Conservation (phyloP, 2,329 filamentous ascomycete genomes). For the Drechslerella coelobrocha region DNA sequence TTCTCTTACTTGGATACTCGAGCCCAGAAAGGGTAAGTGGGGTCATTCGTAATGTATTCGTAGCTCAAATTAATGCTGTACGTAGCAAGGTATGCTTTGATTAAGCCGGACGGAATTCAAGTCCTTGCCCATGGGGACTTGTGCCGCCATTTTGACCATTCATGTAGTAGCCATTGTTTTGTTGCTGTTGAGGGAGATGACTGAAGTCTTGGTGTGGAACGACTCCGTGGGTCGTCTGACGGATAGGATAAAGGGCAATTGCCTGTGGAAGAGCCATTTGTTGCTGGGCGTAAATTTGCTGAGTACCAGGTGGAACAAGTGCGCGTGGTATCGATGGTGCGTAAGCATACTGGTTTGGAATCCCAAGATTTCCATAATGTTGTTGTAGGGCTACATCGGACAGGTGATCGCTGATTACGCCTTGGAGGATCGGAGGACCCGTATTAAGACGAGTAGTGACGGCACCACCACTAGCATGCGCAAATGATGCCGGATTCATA, state of each 20-base stretch:
- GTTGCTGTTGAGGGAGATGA: slow-evolving; percentile 49
- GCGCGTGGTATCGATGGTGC: slow-evolving; percentile 45
- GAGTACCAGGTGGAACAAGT: slow-evolving; percentile 44
- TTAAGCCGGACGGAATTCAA: slow-evolving; percentile 41
- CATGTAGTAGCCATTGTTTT: slow-evolving; percentile 49
- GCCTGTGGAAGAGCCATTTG: slow-evolving; percentile 43
- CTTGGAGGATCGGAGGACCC: slow-evolving; percentile 43
- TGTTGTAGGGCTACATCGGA: slow-evolving; percentile 44
- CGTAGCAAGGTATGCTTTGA: slow-evolving; percentile 4
- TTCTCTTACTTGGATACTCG: background rate
- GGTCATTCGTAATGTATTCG: slow-evolving; percentile 28
- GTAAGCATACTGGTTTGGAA: slow-evolving; percentile 36
- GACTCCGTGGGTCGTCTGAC: slow-evolving; percentile 40
- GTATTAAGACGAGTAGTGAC: slow-evolving; percentile 31
- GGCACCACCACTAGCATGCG: slow-evolving; percentile 67
- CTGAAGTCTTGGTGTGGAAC: slow-evolving; percentile 49
- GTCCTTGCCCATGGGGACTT: slow-evolving; percentile 37
- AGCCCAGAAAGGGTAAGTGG: slow-evolving; percentile 19
- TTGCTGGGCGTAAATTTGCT: slow-evolving; percentile 47
- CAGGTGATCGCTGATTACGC: slow-evolving; percentile 46
- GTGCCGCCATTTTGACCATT: slow-evolving; percentile 40
- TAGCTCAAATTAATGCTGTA: slow-evolving; percentile 3
- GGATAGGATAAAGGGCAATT: slow-evolving; percentile 41
- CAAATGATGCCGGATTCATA: slow-evolving; percentile 96
- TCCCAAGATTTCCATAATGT: slow-evolving; percentile 41